Percentiles rank a stretch among this genome's conserved stretches.
Evolutionary conservation across 2,329 filamentous ascomycete genomes (phyloP).

Genomic region (Aspergillus aculeatus): DNA sequence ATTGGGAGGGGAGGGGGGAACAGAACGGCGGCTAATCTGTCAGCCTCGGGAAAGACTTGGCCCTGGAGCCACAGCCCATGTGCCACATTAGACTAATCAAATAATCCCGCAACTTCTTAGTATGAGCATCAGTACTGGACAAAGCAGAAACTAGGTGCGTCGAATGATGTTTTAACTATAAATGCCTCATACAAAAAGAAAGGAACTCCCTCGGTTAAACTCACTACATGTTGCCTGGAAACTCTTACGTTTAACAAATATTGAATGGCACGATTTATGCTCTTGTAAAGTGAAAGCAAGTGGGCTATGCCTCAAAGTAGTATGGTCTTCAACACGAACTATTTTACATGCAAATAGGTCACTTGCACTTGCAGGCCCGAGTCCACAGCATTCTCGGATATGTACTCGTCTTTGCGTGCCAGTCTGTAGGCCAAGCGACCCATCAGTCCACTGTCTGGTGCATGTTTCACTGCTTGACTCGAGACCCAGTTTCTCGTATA

Average conservation of each 20-base stretch:
- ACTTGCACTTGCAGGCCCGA: neutral
- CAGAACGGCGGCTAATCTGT: neutral
- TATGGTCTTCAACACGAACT: neutral
- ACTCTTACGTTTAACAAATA: neutral
- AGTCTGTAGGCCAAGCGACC: neutral
- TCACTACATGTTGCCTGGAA: neutral
- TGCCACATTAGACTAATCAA: neutral
- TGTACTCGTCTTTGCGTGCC: neutral
- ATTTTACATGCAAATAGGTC: neutral
- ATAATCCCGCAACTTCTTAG: neutral
- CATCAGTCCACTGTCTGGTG: too few species aligned
- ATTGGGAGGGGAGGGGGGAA: slow-evolving; percentile 13
- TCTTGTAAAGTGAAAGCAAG: neutral
- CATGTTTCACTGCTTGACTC: too few species aligned
- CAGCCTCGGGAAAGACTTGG: slow-evolving; percentile 7
- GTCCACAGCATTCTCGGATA: neutral
- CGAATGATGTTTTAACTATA: neutral
- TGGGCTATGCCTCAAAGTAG: neutral
- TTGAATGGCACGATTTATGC: neutral
- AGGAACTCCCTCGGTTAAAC: neutral
- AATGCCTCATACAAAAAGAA: neutral
- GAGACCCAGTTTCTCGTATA: too few species aligned
- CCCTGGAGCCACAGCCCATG: neutral
- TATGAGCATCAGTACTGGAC: neutral
- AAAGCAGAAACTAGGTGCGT: neutral